Conservation (phyloP, 139 green algal species). For the Asterochloris sp. region DNA sequence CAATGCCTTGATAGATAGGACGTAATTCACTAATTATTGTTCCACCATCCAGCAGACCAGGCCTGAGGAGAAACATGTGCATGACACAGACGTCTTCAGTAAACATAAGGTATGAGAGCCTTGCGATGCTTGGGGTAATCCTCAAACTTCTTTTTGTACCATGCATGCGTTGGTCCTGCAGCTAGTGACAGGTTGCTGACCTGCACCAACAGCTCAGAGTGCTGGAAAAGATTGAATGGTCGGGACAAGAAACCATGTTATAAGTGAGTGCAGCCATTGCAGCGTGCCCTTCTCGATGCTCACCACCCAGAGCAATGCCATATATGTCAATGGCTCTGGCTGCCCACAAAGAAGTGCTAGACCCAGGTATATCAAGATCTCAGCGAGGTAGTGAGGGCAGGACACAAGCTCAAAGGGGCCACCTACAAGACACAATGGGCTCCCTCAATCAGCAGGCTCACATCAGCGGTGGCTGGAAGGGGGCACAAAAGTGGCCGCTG, state of each 20-base stretch:
- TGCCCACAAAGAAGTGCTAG: conserved; percentile 31
- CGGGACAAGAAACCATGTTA: neutral
- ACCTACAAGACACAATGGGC: conserved; percentile 23
- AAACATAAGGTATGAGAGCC: conserved; percentile 52
- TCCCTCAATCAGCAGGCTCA: too few species aligned
- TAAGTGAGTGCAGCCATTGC: neutral
- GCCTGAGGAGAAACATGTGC: too few species aligned
- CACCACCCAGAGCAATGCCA: conserved; percentile 45
- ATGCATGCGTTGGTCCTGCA: conserved; percentile 52
- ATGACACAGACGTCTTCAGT: conserved; percentile 16
- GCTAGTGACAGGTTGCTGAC: conserved; percentile 68
- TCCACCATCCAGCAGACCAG: too few species aligned
- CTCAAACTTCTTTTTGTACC: conserved; percentile 56
- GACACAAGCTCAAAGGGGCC: conserved; percentile 70
- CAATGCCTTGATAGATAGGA: too few species aligned
- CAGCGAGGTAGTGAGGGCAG: conserved; percentile 80
- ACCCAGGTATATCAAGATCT: conserved; percentile 76
- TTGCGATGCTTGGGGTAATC: conserved; percentile 38
- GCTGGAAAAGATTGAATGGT: neutral
- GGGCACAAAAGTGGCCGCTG: neutral
- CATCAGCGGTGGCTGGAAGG: too few species aligned
- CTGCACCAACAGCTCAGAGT: conserved; percentile 29
- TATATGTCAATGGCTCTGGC: conserved; percentile 2
- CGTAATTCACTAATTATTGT: too few species aligned
- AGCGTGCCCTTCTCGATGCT: neutral